Evolutionary conservation across 257 asterid genomes (phyloP), one percentile per base, ranked within the genome.

Genomic region (Penstemon barbatus): DNA sequence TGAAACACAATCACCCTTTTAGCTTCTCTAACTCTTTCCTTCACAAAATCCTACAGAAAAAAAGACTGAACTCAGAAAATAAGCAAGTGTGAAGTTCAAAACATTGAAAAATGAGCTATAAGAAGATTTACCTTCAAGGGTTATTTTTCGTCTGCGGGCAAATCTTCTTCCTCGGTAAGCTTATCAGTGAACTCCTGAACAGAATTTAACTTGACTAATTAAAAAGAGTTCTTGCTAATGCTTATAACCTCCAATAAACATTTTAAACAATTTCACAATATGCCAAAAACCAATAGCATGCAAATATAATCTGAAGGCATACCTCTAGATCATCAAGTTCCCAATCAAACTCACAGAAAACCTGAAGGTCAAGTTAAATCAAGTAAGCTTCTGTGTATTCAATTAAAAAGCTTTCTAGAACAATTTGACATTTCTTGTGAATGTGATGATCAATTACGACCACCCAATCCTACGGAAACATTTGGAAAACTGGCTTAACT

Each of bases 291-390:
- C 51, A 55, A 6, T 8, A 11, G 19, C 44, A 11, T 53, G 39
- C 40, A 44, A 57, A 65, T n/a, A 7, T 33, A 74, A 67, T 65
- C 65, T 15, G 37, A 10, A 63, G 72, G 76, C 76, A 68, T 84
- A 93, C 97, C 96, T 89, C 92, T 63, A 86, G 77, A 54, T 91
- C 96, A 82, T 89, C 93, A 54, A 93, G 51, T 57, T 91, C 96
- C 99, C 99, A 93, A 74, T 93, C 99, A 75, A 83, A 93, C 81
- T 83, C 93, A 41, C 96, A 83, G 74, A 90, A 81, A 70, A 84
- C 84, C 99, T 93, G 96, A 53, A 77, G 71, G 68, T 60, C 69
- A 9, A 70, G 68, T 39, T 48, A 51, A 59, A 45, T 19, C 25
- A 19, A 37, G 63, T 80, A 61, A 83, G 71, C 33, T 45, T 44